Evolutionary conservation across 495 filamentous ascomycete genomes (phyloP).

Genomic region (Aspergillus egyptiacus): DNA sequence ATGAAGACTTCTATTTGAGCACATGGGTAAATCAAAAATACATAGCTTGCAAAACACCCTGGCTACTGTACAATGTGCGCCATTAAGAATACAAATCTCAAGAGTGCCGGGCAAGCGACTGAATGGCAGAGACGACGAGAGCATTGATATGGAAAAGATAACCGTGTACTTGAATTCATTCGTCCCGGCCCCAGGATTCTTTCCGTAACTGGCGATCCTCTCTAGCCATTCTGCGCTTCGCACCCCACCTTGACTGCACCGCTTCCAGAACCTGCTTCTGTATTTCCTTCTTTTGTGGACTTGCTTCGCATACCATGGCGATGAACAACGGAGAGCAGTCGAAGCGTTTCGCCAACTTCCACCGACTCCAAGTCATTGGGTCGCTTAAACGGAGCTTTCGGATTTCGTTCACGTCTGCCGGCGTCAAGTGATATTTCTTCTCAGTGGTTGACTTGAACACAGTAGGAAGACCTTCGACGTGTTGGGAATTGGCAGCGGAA

Average conservation of each 20-base stretch:
- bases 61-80: conserved; percentile 5
- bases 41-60: conserved; percentile 7
- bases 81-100: neutral
- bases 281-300: conserved; percentile 42
- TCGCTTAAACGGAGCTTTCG: conserved; percentile 59
- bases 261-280: conserved; percentile 53
- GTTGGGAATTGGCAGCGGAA: conserved; percentile 11
- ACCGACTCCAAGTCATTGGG: conserved; percentile 66
- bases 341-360: conserved; percentile 64
- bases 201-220: conserved; percentile 67
- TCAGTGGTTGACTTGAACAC: conserved; percentile 46
- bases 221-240: conserved; percentile 60
- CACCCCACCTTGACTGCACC: conserved; percentile 67
- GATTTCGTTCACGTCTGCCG: conserved; percentile 73
- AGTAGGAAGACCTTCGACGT: conserved; percentile 45
- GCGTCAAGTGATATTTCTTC: conserved; percentile 72
- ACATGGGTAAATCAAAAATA: conserved; percentile 15
- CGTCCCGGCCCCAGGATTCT: conserved; percentile 49
- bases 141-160: neutral
- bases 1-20: neutral
- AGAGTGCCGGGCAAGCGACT: neutral
- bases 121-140: neutral
- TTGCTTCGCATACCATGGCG: conserved; percentile 45
- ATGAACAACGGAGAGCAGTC: conserved; percentile 75
- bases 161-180: conserved; percentile 20